A percentile compares a stretch with the other conserved stretches of the same genome.
Conservation (phyloP, 1,284 basidiomycete species). For the Ganoderma lucidum region DNA sequence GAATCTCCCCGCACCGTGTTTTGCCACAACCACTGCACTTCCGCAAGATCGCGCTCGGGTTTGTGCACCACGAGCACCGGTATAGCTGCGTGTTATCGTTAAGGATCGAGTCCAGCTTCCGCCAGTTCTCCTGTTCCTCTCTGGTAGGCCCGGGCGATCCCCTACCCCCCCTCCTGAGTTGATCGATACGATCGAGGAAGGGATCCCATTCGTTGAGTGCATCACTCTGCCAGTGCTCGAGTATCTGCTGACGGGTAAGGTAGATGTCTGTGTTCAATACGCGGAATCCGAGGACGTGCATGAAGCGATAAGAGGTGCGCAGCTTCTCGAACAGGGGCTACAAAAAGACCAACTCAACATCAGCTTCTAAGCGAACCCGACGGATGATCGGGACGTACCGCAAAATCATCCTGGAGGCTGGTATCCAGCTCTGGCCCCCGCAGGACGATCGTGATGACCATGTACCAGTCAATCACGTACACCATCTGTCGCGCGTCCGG, state of each 20-base stretch:
- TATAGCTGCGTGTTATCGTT: constrained; percentile 36
- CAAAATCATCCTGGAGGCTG: neutral
- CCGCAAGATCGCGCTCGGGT: constrained; percentile 60
- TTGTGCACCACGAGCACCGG: constrained; percentile 62
- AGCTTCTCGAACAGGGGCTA: constrained; percentile 5
- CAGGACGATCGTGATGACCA: constrained; percentile 5
- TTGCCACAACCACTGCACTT: constrained; percentile 47
- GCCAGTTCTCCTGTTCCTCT: neutral
- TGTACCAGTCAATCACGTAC: constrained; percentile 5
- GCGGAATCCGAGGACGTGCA: neutral
- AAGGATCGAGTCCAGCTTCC: constrained; percentile 1
- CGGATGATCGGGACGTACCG: neutral
- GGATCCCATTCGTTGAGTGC: neutral
- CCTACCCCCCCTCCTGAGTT: neutral
- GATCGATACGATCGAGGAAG: neutral
- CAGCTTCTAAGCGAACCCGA: neutral
- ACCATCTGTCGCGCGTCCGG: constrained; percentile 2
- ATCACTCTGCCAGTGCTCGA: neutral
- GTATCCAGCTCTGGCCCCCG: constrained; percentile 7
- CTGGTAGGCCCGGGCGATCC: neutral
- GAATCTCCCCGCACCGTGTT: constrained; percentile 27
- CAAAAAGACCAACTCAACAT: neutral
- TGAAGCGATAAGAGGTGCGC: neutral
- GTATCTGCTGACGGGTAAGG: neutral
- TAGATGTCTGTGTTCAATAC: neutral